Base-by-base conservation (phyloP, 495 filamentous ascomycete genomes). In the Talaromyces adpressus region DNA sequence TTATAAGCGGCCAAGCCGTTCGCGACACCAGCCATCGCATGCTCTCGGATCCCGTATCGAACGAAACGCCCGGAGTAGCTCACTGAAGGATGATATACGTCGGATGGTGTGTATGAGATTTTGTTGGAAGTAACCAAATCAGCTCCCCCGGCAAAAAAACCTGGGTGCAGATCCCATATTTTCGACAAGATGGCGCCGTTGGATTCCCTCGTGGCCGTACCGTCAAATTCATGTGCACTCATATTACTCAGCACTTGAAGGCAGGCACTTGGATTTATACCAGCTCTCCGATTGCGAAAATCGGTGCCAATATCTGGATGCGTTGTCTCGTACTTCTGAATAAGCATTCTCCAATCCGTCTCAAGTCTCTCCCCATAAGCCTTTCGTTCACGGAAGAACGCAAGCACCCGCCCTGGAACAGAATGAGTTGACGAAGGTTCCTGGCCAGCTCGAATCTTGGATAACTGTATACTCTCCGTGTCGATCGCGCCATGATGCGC, bases 1-100 rank as follows among this genome's bases (percentile, higher is more conserved):
- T 70, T 67, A 59, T 66, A 82, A 0, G 79, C 78, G 4, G 79
- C 75, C 6, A 82, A 67, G 3, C 79, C 79, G 62, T 82, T 83
- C 8, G 77, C 71, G 11, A 83, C 73, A n/a, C 77, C 68, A 9
- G 71, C 71, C 81, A 83, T 83, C 30, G 80, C 80, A 65, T 83
- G 80, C 62, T 84, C 81, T 25, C 79, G 70, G 18, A 84, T 77
- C 25, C 81, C 81, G 56, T 75, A 81, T 64, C 77, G 80, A 32
- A 84, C 75, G 64, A 81, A 81, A 7, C 80, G 72, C 23, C 79
- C 78, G 18, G 54, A 63, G 56, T 74, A 76, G 52, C 69, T 62
- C n/a, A 76, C 63, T 47, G 67, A 64, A 27, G 75, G 75, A 65
- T 75, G 66, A 29, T 64, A 67, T 7, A 64, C 62, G 52, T 67